Base-by-base conservation (phyloP, 176 grass and related monocot genomes). In the Eragrostis curvula region DNA sequence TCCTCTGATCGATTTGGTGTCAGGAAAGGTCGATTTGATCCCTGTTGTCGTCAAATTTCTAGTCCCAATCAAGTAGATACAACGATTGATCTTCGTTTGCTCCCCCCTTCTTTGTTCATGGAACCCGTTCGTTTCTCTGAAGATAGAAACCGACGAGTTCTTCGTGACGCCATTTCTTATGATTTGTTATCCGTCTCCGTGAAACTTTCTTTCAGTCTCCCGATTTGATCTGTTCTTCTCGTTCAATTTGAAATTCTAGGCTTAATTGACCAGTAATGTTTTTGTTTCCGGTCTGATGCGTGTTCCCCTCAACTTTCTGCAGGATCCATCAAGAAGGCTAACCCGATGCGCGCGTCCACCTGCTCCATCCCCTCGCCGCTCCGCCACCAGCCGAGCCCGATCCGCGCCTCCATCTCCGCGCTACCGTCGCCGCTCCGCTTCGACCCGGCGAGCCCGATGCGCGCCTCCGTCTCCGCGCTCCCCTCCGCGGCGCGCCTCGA, bases 241-340 rank as follows among this genome's bases (percentile, higher is more conserved):
- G n/a, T 36, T 30, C 5, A 30, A 0, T 32, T 17, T 32, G 61
- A 64, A 30, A 16, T 8, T 8, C 28, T 17, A 36, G 13, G 58
- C 58, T 36, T 1, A 14, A 30, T 16, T 16, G 60, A 61, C 23
- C 23, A 30, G 6, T 16, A 9, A 15, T n/a, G 9, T 9, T 57
- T 56, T 12, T 8, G 5, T 64, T 32, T 49, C n/a, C 32, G 30
- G 68, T 50, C 72, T 27, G 21, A 71, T 8, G 47, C 21, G 77
- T 11, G 47, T 7, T 25, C 5, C 30, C 32, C 32, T 41, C 29
- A 8, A 7, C 47, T 53, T 25, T 68, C 47, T 61, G 24, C 84
- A 96, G 96, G 23, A 25, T 86, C 69, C 59, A 70, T 68, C 21
- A 88, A 77, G 79, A 99, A 93, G 66, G 68, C 79, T 18, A 60